Evolutionary conservation across 140 eudicot genomes (phyloP).

Genomic region (Stevia rebaudiana): DNA sequence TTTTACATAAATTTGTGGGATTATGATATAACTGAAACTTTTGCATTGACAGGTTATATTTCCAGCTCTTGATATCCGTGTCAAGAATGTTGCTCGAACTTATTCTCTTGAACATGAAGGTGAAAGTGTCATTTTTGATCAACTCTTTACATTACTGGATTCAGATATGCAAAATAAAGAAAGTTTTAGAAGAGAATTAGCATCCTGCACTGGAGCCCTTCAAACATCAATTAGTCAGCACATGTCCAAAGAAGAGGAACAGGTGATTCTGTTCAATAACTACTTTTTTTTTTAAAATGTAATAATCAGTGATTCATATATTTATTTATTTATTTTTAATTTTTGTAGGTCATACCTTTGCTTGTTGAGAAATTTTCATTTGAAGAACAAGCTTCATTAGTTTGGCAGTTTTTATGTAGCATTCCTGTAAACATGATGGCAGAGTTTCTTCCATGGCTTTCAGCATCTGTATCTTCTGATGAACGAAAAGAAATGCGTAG

Average conservation of each 20-base stretch:
- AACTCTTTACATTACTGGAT: conserved; percentile 68
- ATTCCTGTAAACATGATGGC: conserved; percentile 99
- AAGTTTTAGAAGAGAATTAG: conserved; percentile 88
- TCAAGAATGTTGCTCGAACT: conserved; percentile 96
- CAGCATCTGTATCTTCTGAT: conserved; percentile 84
- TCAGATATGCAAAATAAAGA: conserved; percentile 62
- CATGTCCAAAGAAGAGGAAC: conserved; percentile 99
- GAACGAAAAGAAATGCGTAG: conserved; percentile 89
- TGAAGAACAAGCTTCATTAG: conserved; percentile 97
- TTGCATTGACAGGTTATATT: conserved; percentile 70
- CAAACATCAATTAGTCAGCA: conserved; percentile 95
- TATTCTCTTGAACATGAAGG: conserved; percentile 99
- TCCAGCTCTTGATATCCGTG: conserved; percentile 97
- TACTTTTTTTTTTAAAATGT: too few relatives aligned
- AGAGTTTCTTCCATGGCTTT: conserved; percentile 98
- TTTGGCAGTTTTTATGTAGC: conserved; percentile 97
- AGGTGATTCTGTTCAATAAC: conserved; percentile 35
- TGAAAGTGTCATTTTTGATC: conserved; percentile 95
- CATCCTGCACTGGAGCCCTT: conserved; percentile 95
- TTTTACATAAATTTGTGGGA: not conserved
- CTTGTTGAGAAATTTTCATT: conserved; percentile 90
- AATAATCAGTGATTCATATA: not conserved
- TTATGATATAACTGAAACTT: conserved; percentile 4
- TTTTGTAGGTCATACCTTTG: conserved; percentile 77
- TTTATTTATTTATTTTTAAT: not conserved